These are phyloP conservation scores for Incumbomyces delicatus DNA, from an alignment of 2,329 filamentous ascomycete genomes.

Conservation along the genomic window DNA sequence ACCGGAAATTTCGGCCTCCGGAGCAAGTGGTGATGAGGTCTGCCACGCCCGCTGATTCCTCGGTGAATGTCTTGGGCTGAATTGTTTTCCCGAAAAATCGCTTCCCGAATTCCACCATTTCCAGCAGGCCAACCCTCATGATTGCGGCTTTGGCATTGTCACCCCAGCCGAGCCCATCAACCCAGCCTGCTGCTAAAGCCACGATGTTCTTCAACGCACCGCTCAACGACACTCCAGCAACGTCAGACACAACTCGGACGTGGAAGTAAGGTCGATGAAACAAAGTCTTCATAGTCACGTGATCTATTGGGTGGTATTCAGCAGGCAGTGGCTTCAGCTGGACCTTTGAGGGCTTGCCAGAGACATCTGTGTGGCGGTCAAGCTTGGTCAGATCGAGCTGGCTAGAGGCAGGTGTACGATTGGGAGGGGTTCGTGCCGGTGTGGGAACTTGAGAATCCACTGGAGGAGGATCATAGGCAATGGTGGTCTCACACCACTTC, in stretches of 20 bases:
- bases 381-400: slow-evolving; percentile 42
- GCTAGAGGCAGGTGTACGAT: slow-evolving; percentile 38
- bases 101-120: slow-evolving; percentile 94
- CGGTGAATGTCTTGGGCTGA: slow-evolving; percentile 80
- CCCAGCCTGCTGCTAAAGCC: slow-evolving; percentile 85
- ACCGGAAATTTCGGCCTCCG: slow-evolving; percentile 87
- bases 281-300: slow-evolving; percentile 69
- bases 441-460: slow-evolving; percentile 75
- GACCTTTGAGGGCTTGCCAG: slow-evolving; percentile 56
- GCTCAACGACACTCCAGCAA: slow-evolving; percentile 91
- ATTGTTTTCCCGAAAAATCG: slow-evolving; percentile 82
- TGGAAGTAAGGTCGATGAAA: slow-evolving; percentile 98
- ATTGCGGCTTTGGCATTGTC: slow-evolving; percentile 98
- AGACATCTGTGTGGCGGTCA: slow-evolving; percentile 55
- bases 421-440: slow-evolving; percentile 40
- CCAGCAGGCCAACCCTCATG: slow-evolving; percentile 89
- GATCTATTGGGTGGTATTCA: slow-evolving; percentile 79
- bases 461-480: slow-evolving; percentile 86
- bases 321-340: slow-evolving; percentile 65
- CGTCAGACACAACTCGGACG: slow-evolving; percentile 83
- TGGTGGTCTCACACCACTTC: slow-evolving; percentile 94
- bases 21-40: slow-evolving; percentile 92
- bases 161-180: slow-evolving; percentile 91
- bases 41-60: slow-evolving; percentile 88
- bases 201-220: slow-evolving; percentile 97